Base-by-base conservation (phyloP, 805 yeast species). In the Metschnikowia lochheadii region DNA sequence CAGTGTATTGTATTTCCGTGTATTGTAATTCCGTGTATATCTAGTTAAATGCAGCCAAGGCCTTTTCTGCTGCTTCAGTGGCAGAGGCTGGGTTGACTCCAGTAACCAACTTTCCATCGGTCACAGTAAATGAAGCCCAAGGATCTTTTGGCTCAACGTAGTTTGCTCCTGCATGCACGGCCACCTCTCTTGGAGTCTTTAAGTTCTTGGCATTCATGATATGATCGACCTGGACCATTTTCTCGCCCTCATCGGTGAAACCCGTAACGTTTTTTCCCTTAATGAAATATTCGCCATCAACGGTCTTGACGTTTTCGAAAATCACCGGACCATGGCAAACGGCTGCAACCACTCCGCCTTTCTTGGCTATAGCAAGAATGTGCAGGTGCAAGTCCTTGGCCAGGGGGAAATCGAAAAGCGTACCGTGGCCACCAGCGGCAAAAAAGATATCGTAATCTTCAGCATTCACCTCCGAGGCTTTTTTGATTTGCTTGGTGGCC, bases 401-500 rank as follows among this genome's bases (percentile, higher is more conserved):
- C 3, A 62, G 67, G 42, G 84, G 84, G 65, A 72, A 82, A 63
- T 83, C 89, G 55, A 75, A 80, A 37, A 77, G 55, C 23, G 84
- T 70, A 29, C 80, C 89, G 60, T 84, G 89, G 38, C 89, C 89
- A 46, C 82, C 89, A 45, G 85, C 77, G 36, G 84, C 86, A 57
- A 70, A 82, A 62, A 83, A 75, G 52, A 82, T 72, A 41, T 72
- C 73, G 63, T 73, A 84, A 37, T 80, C 81, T 14, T 63, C 62
- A 13, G 83, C 64, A 48, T 78, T 63, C 43, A 82, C 64, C 26
- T 78, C 83, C 14, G 73, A 56, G 5, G 84, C 77, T 52, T 72
- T 75, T 66, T 78, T 77, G 58, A 78, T 62, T n/a, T 64, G 57
- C 32, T 64, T 60, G 31, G 81, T 54, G n/a, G 66, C 72, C 41